Conservation (phyloP, 805 yeast genomes). For the Starmerella stigmatis region DNA sequence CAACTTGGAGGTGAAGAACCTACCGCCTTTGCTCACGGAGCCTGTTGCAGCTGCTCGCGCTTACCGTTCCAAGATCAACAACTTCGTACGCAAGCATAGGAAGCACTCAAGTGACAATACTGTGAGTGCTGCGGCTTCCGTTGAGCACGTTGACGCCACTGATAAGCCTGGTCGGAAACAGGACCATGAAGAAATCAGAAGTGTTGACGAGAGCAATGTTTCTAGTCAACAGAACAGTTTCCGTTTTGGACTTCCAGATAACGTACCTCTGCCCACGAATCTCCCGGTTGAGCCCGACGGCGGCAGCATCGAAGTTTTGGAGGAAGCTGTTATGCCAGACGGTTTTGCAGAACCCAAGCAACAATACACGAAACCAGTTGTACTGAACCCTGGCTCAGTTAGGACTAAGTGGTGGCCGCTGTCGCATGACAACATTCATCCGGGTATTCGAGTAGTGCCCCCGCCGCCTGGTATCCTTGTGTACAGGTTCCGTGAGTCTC, state of each 20-base stretch:
- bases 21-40: neutral
- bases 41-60: conserved; percentile 5
- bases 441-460: conserved; percentile 47
- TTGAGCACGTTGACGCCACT: neutral
- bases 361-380: conserved; percentile 13
- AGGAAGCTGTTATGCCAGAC: conserved; percentile 8
- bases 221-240: too few relatives aligned
- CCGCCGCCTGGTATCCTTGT: conserved; percentile 91
- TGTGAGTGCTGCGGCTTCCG: neutral
- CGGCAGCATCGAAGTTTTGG: conserved; percentile 13
- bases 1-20: conserved; percentile 7
- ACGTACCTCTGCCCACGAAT: too few relatives aligned
- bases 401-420: conserved; percentile 32
- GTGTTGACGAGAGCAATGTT: neutral
- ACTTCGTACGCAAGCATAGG: neutral
- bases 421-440: conserved; percentile 41
- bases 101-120: neutral
- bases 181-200: neutral
- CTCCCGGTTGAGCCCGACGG: too few relatives aligned
- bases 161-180: neutral
- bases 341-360: conserved; percentile 17
- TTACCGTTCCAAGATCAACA: neutral
- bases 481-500: conserved; percentile 70
- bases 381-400: conserved; percentile 2
- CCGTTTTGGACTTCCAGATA: too few relatives aligned